Base-by-base conservation (phyloP, 2,329 filamentous ascomycete species). In the Fusarium falciforme region DNA sequence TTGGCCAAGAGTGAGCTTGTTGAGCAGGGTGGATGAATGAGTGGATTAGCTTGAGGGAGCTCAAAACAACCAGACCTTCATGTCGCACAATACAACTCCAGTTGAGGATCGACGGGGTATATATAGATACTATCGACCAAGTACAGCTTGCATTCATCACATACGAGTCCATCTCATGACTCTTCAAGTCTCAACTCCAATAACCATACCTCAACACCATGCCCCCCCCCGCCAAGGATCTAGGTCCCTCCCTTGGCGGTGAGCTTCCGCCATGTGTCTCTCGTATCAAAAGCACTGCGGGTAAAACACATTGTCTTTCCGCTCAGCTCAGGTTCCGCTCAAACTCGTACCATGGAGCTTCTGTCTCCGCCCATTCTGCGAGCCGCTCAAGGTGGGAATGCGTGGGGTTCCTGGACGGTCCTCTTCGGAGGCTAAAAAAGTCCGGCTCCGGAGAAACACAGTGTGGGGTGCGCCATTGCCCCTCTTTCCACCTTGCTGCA, bases 311-410 rank as follows among this genome's bases (percentile, higher is more conserved):
- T 64, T 68, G 25, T 17, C 35, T 12, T 40, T 61, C 22, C 22
- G 33, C 59, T 74, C 59, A 61, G 20, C 38, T 47, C 36, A 68
- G 33, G 12, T 33, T 59, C 42, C 44, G 58, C 47, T 27, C 57
- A 74, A 47, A 52, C 65, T 76, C 71, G 73, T 73, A 69, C 59
- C 68, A 77, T 67, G 55, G 68, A 69, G 64, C 40, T 63, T 68
- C 42, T 49, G 55, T 58, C 69, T 65, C 66, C 67, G 58, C 71
- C 65, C 69, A 60, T 61, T 63, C 54, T 42, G 35, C 57, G 35
- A 70, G 62, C 35, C 35, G 59, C 61, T 62, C 67, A 64, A 72
- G 58, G 40, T 66, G 52, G 57, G 31, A 68, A 59, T 72, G 38
- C 65, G 64, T 74, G 72, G 74, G 66, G 63, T 69, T 66, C 62